Evolutionary conservation across 106 monocot genomes (phyloP).

Genomic region (Xerophyta viscosa): DNA sequence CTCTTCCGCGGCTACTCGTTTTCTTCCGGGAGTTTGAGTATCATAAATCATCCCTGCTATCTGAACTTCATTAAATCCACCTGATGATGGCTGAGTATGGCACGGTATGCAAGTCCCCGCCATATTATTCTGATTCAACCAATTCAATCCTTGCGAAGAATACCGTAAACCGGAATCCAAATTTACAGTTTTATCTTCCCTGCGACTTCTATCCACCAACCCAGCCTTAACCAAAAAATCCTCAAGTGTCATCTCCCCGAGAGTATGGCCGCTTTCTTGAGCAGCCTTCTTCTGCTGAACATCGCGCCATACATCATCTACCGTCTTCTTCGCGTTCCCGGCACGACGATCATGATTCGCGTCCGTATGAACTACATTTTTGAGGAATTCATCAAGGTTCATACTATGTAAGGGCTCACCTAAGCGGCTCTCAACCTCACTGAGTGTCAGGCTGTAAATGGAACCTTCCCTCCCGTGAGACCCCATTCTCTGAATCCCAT

Average conservation of each 20-base stretch:
- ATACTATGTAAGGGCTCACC: slow-evolving; percentile 59
- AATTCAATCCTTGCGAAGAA: slow-evolving; percentile 7
- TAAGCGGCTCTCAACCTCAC: slow-evolving; percentile 55
- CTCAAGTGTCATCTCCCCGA: slow-evolving; percentile 41
- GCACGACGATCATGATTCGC: too few relatives aligned
- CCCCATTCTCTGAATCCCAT: slow-evolving; percentile 29
- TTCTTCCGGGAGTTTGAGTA: slow-evolving; percentile 7
- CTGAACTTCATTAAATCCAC: slow-evolving; percentile 11
- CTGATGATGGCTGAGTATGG: not conserved
- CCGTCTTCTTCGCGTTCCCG: slow-evolving; percentile 62
- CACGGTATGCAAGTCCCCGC: slow-evolving; percentile 8
- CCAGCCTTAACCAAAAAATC: slow-evolving; percentile 39
- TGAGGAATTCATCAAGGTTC: slow-evolving; percentile 71
- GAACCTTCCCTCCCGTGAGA: slow-evolving; percentile 36
- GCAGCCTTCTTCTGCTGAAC: slow-evolving; percentile 32
- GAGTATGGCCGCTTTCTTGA: slow-evolving; percentile 11
- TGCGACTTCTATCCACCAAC: slow-evolving; percentile 7
- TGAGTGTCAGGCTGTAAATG: slow-evolving; percentile 42
- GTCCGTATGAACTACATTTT: slow-evolving; percentile 30
- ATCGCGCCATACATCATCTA: slow-evolving; percentile 63
- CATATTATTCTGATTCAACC: slow-evolving; percentile 18
- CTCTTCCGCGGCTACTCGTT: not conserved
- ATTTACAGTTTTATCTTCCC: not conserved
- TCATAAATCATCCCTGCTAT: not conserved
- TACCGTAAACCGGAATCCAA: not conserved